Evolutionary conservation across 2,329 filamentous ascomycete genomes (phyloP).

Genomic region (Penicillium brasilianum): DNA sequence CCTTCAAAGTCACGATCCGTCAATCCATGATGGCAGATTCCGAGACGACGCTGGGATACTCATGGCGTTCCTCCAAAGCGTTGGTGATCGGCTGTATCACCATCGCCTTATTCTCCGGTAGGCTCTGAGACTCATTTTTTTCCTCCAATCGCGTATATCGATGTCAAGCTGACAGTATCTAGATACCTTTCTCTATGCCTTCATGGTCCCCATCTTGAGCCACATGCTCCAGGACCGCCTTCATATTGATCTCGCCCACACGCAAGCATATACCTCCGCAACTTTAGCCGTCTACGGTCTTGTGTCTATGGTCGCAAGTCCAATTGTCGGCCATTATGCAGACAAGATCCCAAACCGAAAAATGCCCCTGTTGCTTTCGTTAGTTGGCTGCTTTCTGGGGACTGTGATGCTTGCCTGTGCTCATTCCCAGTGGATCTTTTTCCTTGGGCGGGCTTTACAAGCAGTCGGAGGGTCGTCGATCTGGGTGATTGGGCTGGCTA

Average conservation of each 20-base stretch:
- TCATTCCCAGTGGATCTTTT: slow-evolving; percentile 18
- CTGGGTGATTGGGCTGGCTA: slow-evolving; percentile 36
- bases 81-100: background rate
- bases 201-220: slow-evolving; percentile 32
- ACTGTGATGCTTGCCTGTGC: slow-evolving; percentile 22
- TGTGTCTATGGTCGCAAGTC: slow-evolving; percentile 21
- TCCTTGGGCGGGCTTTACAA: slow-evolving; percentile 32
- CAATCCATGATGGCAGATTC: too few species aligned
- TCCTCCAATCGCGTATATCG: background rate
- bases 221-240: slow-evolving; percentile 31
- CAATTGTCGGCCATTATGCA: slow-evolving; percentile 18
- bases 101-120: slow-evolving; percentile 9
- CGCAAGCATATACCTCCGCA: slow-evolving; percentile 23
- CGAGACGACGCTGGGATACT: background rate
- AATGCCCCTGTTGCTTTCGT: slow-evolving; percentile 16
- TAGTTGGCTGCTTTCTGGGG: slow-evolving; percentile 18
- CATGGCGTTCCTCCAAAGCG: slow-evolving; percentile 4
- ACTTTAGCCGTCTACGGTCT: slow-evolving; percentile 28
- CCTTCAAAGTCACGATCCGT: too few species aligned
- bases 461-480: slow-evolving; percentile 24
- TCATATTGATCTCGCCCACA: slow-evolving; percentile 22
- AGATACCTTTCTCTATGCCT: slow-evolving; percentile 34
- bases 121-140: background rate
- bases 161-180: background rate
- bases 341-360: slow-evolving; percentile 18